Conservation (phyloP, 2,329 filamentous ascomycete genomes). For the Aspergillus ochraceoroseus region DNA sequence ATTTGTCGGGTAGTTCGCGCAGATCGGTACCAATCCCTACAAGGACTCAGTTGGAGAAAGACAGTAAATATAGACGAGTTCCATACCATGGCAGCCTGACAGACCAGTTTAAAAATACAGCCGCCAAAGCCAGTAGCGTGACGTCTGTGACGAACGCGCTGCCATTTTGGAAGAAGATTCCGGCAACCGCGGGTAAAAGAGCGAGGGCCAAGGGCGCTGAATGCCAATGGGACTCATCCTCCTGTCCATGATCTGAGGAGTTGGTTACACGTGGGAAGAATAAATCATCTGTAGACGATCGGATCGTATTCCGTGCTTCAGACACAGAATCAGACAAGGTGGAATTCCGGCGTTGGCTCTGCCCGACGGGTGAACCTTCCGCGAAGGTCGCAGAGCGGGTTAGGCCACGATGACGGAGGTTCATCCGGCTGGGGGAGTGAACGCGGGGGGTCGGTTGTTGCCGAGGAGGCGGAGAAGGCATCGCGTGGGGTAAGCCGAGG, state of each 20-base stretch:
- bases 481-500: too few relatives aligned
- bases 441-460: conserved; percentile 13
- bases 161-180: conserved; percentile 78
- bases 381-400: conserved; percentile 36
- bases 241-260: conserved; percentile 30
- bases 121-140: conserved; percentile 71
- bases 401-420: conserved; percentile 36
- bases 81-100: conserved; percentile 80
- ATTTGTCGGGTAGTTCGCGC: conserved; percentile 60
- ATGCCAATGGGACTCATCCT: conserved; percentile 66
- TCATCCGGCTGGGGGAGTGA: conserved; percentile 17
- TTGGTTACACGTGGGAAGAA: conserved; percentile 53
- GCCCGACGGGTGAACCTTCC: conserved; percentile 28
- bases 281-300: conserved; percentile 65
- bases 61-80: too few relatives aligned
- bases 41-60: conserved; percentile 9
- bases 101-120: conserved; percentile 87
- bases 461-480: too few relatives aligned
- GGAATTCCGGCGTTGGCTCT: conserved; percentile 63
- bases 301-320: conserved; percentile 60
- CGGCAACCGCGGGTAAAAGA: conserved; percentile 77
- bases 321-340: conserved; percentile 70
- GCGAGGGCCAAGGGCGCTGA: conserved; percentile 78
- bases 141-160: conserved; percentile 78
- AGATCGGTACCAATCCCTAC: conserved; percentile 68